Percentiles rank a stretch among this genome's conserved stretches.
These are phyloP conservation scores for Aquilaria agallochum DNA, from an alignment of 441 rosid genomes.

Conservation along the genomic window DNA sequence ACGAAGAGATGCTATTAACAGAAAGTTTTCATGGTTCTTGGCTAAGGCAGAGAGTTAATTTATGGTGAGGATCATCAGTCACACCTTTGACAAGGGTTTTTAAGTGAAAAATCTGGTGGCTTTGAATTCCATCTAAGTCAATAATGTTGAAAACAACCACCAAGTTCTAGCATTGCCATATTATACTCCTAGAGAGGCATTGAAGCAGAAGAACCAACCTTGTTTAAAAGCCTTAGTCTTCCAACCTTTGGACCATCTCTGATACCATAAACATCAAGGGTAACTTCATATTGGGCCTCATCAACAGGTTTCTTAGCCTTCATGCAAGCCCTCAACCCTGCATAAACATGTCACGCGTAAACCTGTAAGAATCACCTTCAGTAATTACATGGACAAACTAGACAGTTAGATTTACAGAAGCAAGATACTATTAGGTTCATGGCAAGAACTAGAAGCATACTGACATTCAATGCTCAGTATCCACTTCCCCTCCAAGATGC, in stretches of 20 bases:
- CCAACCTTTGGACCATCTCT: slow-evolving; percentile 71
- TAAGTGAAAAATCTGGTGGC: too few relatives aligned
- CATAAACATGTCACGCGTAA: slow-evolving; percentile 4
- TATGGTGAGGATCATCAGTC: too few relatives aligned
- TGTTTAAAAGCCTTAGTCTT: slow-evolving; percentile 60
- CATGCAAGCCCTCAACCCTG: slow-evolving; percentile 81
- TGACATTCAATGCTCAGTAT: slow-evolving; percentile 70
- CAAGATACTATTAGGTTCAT: not conserved
- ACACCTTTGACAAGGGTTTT: too few relatives aligned
- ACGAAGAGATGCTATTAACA: not conserved
- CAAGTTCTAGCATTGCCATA: not conserved
- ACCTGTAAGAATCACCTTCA: too few relatives aligned
- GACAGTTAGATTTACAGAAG: not conserved
- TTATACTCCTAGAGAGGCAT: not conserved
- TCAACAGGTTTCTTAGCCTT: slow-evolving; percentile 40
- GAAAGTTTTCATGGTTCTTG: too few relatives aligned
- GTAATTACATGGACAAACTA: too few relatives aligned
- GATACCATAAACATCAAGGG: slow-evolving; percentile 64
- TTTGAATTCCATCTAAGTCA: too few relatives aligned
- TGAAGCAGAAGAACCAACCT: slow-evolving; percentile 34
- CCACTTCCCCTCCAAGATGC: slow-evolving; percentile 95
- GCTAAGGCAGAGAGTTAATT: too few relatives aligned
- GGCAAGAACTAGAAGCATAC: slow-evolving; percentile 19
- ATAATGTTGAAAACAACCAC: not conserved
- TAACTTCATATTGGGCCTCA: slow-evolving; percentile 78